phyloP scores from a whole-genome alignment of 2,329 filamentous ascomycete genomes.

The Fusarium sp. region DNA sequence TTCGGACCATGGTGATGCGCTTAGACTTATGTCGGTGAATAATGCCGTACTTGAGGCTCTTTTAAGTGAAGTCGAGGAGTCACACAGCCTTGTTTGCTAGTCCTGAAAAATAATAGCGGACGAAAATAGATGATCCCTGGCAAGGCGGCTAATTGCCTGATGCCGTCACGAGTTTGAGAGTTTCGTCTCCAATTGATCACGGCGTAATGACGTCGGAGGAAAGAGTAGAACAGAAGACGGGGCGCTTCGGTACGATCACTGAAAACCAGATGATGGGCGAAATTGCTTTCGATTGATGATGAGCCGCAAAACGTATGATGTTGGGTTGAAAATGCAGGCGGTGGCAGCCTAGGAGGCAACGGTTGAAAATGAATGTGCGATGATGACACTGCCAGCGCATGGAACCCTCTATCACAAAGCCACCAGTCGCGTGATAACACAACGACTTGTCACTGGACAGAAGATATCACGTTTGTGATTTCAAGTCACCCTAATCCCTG shows the following conservation, averaged over 20 bases:
- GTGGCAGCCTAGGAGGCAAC: neutral
- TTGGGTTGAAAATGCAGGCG: neutral
- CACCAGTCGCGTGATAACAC: neutral
- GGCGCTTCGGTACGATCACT: neutral
- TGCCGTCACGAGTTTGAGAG: neutral
- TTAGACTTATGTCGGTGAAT: neutral
- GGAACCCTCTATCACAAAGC: neutral
- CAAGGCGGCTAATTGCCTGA: neutral
- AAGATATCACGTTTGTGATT: neutral
- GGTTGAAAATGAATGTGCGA: neutral
- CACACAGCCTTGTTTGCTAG: neutral
- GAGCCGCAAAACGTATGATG: neutral
- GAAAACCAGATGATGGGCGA: neutral
- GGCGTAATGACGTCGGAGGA: neutral
- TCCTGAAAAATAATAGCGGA: neutral
- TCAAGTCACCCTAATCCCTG: neutral
- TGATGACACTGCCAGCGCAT: neutral
- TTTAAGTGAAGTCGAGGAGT: neutral
- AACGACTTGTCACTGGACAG: neutral
- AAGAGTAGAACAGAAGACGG: neutral
- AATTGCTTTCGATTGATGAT: neutral
- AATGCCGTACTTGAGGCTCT: neutral
- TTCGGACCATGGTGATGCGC: neutral
- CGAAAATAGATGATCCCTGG: neutral
- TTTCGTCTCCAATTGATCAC: neutral